Percentiles rank a stretch among this genome's conserved stretches.
phyloP scores from a whole-genome alignment of 331 rosid species.

The Malus hybrid region DNA sequence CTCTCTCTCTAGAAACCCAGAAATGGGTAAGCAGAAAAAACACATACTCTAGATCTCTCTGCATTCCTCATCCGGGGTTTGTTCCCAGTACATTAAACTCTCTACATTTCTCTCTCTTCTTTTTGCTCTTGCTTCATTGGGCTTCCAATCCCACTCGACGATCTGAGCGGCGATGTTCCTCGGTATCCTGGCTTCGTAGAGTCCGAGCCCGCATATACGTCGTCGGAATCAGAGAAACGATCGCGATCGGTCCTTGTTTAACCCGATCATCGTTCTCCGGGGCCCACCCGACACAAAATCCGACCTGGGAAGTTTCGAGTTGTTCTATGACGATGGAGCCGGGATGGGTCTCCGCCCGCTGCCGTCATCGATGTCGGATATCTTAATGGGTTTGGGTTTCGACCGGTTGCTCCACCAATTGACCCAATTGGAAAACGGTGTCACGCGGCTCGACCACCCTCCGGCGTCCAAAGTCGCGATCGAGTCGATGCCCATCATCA shows the following conservation, averaged over 20 bases:
- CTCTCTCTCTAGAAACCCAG: too few species aligned
- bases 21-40: too few species aligned
- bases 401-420: conserved; percentile 57
- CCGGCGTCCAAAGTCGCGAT: conserved; percentile 61
- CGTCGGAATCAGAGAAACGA: conserved; percentile 33
- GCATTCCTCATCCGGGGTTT: too few species aligned
- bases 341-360: conserved; percentile 54
- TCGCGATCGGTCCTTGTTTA: conserved; percentile 53
- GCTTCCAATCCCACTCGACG: not conserved
- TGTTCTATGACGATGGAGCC: conserved; percentile 48
- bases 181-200: conserved; percentile 16
- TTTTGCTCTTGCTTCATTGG: not conserved
- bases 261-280: conserved; percentile 55
- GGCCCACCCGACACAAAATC: conserved; percentile 29
- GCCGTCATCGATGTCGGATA: conserved; percentile 47
- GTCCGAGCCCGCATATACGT: conserved; percentile 19
- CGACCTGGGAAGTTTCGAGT: conserved; percentile 48
- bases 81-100: too few species aligned
- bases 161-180: conserved; percentile 22
- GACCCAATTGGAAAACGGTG: conserved; percentile 42
- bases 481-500: conserved; percentile 58
- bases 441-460: conserved; percentile 36
- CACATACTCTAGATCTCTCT: too few species aligned
- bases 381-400: conserved; percentile 58
- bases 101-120: not conserved